Evolutionary conservation across 1,284 basidiomycete genomes (phyloP).

Genomic region (Malassezia brasiliensis): DNA sequence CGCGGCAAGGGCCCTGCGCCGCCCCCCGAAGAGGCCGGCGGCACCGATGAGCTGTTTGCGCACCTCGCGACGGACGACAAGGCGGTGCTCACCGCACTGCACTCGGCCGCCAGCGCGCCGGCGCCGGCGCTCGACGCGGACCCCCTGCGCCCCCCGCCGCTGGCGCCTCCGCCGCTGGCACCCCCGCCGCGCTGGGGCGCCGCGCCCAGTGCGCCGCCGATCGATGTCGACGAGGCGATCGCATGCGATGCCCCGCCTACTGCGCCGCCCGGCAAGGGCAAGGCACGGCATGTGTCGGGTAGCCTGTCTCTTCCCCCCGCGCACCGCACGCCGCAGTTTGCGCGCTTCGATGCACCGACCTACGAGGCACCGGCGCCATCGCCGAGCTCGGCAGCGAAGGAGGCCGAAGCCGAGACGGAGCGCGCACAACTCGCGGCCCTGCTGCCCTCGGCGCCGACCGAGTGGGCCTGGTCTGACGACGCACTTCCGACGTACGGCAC

Average conservation of each 20-base stretch:
- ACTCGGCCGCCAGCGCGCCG: constrained; percentile 7
- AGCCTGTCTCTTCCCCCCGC: not conserved
- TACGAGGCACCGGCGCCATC: not conserved
- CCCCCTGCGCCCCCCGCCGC: too few relatives aligned
- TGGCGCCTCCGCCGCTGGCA: not conserved
- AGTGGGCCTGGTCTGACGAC: not conserved
- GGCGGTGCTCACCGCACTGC: constrained; percentile 1
- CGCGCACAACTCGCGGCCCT: not conserved
- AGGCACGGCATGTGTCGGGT: not conserved
- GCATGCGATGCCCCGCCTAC: not conserved
- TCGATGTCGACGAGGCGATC: too few relatives aligned
- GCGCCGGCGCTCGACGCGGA: not conserved
- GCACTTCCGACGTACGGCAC: not conserved
- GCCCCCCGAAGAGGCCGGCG: not conserved
- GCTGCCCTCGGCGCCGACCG: constrained; percentile 6
- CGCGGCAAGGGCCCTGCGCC: not conserved
- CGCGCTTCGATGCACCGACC: not conserved
- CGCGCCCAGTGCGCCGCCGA: not conserved
- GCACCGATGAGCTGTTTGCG: not conserved
- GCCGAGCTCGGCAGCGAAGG: not conserved
- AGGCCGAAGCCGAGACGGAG: constrained; percentile 8
- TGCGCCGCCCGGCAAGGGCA: not conserved
- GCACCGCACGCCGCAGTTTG: not conserved
- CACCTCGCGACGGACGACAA: constrained; percentile 18
- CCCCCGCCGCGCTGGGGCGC: not conserved